A percentile compares a stretch with the other conserved stretches of the same genome.
Evolutionary conservation across 805 yeast genomes (phyloP).

Genomic region (Saturnispora mendoncae): DNA sequence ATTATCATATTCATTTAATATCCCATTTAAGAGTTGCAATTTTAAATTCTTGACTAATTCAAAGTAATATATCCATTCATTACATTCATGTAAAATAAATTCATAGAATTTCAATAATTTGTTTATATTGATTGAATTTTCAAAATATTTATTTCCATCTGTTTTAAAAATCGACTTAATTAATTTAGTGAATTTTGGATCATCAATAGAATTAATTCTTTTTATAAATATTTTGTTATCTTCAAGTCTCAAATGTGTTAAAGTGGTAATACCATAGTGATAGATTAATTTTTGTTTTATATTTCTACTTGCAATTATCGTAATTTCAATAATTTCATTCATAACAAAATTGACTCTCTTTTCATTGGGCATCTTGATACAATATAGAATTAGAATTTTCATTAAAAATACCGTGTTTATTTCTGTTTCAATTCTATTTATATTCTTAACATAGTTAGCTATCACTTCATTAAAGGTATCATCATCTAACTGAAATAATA

Average conservation of each 20-base stretch:
- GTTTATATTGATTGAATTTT: slow-evolving; percentile 38
- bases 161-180: slow-evolving; percentile 20
- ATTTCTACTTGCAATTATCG: slow-evolving; percentile 1
- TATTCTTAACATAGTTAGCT: slow-evolving; percentile 3
- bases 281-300: neutral
- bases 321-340: neutral
- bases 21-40: slow-evolving; percentile 55
- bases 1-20: slow-evolving; percentile 37
- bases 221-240: neutral
- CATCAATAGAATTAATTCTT: neutral
- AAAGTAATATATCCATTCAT: slow-evolving; percentile 66
- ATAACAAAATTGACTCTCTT: slow-evolving; percentile 2
- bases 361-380: slow-evolving; percentile 1
- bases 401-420: slow-evolving; percentile 1
- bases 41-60: slow-evolving; percentile 60
- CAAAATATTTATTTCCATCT: slow-evolving; percentile 31
- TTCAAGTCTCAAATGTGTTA: slow-evolving; percentile 5
- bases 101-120: slow-evolving; percentile 45
- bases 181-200: slow-evolving; percentile 32
- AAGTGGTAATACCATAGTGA: slow-evolving; percentile 4
- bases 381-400: slow-evolving; percentile 4
- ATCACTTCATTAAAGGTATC: slow-evolving; percentile 6
- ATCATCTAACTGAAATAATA: slow-evolving; percentile 8
- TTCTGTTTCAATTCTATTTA: neutral
- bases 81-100: slow-evolving; percentile 40